Evolutionary conservation across 148 eudicot genomes (phyloP).

Genomic region (Persicaria maculosa): DNA sequence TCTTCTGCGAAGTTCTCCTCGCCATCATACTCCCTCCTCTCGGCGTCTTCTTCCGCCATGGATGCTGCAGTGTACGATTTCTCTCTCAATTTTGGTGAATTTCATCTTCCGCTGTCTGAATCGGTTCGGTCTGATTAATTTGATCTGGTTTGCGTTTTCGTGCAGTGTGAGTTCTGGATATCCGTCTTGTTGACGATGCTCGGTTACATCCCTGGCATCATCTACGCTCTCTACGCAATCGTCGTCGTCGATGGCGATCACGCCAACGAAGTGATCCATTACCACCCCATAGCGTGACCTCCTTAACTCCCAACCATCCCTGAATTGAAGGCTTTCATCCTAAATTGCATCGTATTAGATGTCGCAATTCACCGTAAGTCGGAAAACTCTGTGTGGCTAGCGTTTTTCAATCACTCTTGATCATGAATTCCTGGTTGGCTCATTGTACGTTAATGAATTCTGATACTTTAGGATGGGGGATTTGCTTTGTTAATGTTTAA

Average conservation of each 20-base stretch:
- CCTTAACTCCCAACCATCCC: not conserved
- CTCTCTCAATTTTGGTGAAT: not conserved
- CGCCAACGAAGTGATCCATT: slow-evolving; percentile 25
- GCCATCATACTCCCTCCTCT: slow-evolving; percentile 54
- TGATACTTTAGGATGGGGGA: no score
- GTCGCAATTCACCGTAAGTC: not conserved
- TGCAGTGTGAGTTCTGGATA: slow-evolving; percentile 63
- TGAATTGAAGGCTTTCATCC: no score
- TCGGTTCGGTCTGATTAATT: not conserved
- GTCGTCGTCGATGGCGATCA: slow-evolving; percentile 45
- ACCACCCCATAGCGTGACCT: slow-evolving; percentile 9
- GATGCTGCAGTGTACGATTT: slow-evolving; percentile 43
- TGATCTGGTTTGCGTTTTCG: not conserved
- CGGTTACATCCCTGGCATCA: slow-evolving; percentile 76
- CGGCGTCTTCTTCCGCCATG: slow-evolving; percentile 58
- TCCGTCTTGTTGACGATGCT: slow-evolving; percentile 70
- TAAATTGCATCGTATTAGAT: not conserved
- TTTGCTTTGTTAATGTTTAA: no score
- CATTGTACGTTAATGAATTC: no score
- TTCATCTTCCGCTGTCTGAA: not conserved
- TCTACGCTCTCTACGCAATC: slow-evolving; percentile 73
- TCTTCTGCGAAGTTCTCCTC: slow-evolving; percentile 42
- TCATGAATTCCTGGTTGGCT: not conserved
- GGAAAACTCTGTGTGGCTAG: not conserved
- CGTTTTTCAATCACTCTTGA: not conserved